Evolutionary conservation across 768 basidiomycete genomes (phyloP).

Genomic region (Panaeolus papilionaceus): DNA sequence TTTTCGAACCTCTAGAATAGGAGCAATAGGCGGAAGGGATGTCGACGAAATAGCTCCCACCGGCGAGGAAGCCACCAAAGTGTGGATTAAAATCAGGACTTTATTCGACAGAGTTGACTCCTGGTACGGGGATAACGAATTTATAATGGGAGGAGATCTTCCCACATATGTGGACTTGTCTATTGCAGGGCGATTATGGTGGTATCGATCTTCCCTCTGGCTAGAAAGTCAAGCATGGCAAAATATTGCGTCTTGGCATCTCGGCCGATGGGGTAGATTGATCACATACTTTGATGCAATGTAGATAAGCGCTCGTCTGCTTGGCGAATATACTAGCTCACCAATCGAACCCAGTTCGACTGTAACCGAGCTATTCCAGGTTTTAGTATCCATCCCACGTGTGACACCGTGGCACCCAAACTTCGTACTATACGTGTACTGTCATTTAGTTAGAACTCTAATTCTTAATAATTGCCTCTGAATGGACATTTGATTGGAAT

Average conservation of each 20-base stretch:
- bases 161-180: constrained; percentile 13
- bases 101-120: constrained; percentile 15
- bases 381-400: too few relatives aligned
- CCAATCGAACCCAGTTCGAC: too few relatives aligned
- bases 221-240: constrained; percentile 35
- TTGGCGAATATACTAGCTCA: too few relatives aligned
- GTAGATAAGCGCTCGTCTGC: too few relatives aligned
- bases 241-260: constrained; percentile 29
- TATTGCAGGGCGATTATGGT: constrained; percentile 48
- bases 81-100: constrained; percentile 15
- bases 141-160: constrained; percentile 18
- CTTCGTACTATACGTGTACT: too few relatives aligned
- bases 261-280: not conserved
- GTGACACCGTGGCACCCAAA: too few relatives aligned
- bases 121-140: constrained; percentile 18
- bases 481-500: too few relatives aligned
- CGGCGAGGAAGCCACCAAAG: constrained; percentile 15
- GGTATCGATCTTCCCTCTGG: constrained; percentile 44
- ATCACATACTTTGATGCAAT: not conserved
- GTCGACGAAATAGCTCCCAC: constrained; percentile 9
- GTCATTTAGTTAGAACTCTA: too few relatives aligned
- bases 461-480: too few relatives aligned
- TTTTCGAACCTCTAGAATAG: constrained; percentile 14
- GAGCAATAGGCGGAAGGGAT: not conserved
- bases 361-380: not conserved